Evolutionary conservation across 1,284 basidiomycete species (phyloP), one percentile per base, ranked within the genome.

Genomic region (Ustilago shanxiensis): DNA sequence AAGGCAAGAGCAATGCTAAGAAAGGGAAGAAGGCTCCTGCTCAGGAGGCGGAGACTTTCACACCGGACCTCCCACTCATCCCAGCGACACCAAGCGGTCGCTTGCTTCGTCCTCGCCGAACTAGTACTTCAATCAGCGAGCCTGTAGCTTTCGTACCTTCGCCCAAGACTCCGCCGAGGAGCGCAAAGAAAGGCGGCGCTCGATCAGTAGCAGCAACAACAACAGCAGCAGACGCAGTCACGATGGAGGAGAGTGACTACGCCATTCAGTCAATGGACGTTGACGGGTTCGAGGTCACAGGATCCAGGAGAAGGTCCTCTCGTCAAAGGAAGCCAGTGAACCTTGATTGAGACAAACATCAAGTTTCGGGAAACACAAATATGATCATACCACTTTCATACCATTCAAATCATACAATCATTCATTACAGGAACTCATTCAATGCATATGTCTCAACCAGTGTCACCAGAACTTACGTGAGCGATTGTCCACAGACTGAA

Each of bases 321-420:
- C 64, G 70, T 29, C 70, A 63, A 33, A 54, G 70, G 26, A 72
- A 67, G 31, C 70, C 64, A 13, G 70, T 67, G 39, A 50, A 72
- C 13, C 57, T 72, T 16, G 70, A 72, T 33, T 72, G 60, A 69
- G 7, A 13, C 10, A 28, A 24, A 18, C 11, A 9, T 37, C 47
- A 58, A 24, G 26, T 35, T 20, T 28, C 18, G 20, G 22, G 33
- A 50, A 52, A 16, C n/a, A 26, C 20, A 41, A 58, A 29, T 29
- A 18, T n/a, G 28, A 20, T 35, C 53, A 55, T 13, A 53, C 31
- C 20, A 13, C n/a, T n/a, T 4, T 41, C 35, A 39, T 16, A 37
- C 9, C 6, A 18, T 16, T 39, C 9, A 11, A 39, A 22, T 22
- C 35, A 24, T 55, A 39, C 53, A 55, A 20, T 20, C 35, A 55